Evolutionary conservation across 345 rosid genomes (phyloP).

Genomic region (Arabis alpina): DNA sequence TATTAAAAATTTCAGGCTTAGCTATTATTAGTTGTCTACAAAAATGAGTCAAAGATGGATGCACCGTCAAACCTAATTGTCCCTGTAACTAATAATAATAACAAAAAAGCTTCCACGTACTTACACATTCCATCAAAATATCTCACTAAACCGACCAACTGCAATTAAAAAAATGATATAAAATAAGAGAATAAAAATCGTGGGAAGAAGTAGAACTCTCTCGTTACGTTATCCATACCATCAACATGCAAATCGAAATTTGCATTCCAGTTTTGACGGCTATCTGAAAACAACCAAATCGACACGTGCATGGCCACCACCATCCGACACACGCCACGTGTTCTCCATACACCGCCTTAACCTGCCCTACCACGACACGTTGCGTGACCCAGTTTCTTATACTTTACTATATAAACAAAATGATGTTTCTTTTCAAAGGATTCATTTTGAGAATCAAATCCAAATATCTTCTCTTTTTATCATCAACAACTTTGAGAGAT

Average conservation of each 20-base stretch:
- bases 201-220: constrained; percentile 21
- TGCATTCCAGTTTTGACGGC: constrained; percentile 6
- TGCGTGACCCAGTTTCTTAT: constrained; percentile 23
- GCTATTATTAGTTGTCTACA: background rate
- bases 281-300: background rate
- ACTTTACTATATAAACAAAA: constrained; percentile 3
- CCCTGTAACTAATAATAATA: background rate
- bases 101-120: constrained; percentile 16
- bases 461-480: background rate
- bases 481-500: constrained; percentile 4
- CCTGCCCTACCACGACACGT: constrained; percentile 35
- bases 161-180: background rate
- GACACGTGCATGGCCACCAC: constrained; percentile 31
- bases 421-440: background rate
- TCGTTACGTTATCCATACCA: constrained; percentile 28
- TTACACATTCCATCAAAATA: constrained; percentile 11
- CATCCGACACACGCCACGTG: constrained; percentile 34
- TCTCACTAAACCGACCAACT: constrained; percentile 25
- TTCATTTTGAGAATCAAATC: constrained; percentile 16
- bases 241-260: constrained; percentile 32
- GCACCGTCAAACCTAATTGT: constrained; percentile 24
- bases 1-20: too few species aligned
- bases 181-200: constrained; percentile 13
- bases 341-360: constrained; percentile 27
- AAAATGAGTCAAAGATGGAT: constrained; percentile 1